Conservation (phyloP, 306 rosid genomes). For the Mimosa pudica region DNA sequence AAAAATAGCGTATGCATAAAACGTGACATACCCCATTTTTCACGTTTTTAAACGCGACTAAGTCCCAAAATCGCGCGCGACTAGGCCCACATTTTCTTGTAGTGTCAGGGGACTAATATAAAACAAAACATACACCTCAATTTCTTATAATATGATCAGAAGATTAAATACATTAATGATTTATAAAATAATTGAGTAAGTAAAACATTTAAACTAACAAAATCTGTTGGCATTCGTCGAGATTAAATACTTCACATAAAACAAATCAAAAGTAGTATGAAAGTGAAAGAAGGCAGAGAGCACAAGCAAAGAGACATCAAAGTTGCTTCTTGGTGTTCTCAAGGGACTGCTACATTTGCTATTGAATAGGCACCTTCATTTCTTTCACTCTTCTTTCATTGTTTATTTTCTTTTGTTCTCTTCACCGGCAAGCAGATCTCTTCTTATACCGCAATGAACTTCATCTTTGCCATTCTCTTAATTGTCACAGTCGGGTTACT, state of each 20-base stretch:
- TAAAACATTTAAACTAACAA: too few relatives aligned
- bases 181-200: too few relatives aligned
- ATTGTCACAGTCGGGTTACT: constrained; percentile 90
- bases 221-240: background rate
- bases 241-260: background rate
- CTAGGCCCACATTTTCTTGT: too few relatives aligned
- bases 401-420: background rate
- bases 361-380: background rate
- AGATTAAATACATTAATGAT: too few relatives aligned
- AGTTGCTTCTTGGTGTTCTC: background rate
- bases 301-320: background rate
- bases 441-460: constrained; percentile 63
- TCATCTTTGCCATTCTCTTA: constrained; percentile 77
- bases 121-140: too few relatives aligned
- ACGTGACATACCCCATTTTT: too few relatives aligned
- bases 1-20: too few relatives aligned
- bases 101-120: too few relatives aligned
- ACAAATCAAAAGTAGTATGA: too few relatives aligned
- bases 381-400: background rate
- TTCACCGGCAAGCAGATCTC: background rate
- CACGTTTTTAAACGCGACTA: too few relatives aligned
- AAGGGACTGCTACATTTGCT: background rate
- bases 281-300: background rate
- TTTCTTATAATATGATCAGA: too few relatives aligned
- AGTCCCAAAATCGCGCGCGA: too few relatives aligned